Evolutionary conservation across 148 eudicot genomes (phyloP), one percentile per base, ranked within the genome.

Genomic region (Nepenthes mirabilis): DNA sequence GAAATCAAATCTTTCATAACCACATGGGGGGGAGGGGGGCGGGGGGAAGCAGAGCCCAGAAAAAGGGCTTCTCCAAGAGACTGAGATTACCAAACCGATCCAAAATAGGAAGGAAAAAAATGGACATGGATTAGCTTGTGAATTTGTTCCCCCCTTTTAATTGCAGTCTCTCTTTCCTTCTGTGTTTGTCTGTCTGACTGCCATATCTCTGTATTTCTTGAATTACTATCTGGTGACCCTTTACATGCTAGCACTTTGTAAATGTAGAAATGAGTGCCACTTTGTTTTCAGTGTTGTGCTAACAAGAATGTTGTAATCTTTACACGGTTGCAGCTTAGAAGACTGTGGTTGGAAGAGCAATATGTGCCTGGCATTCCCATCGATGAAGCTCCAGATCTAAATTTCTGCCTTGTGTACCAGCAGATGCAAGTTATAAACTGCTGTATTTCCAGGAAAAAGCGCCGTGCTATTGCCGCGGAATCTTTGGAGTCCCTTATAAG

Each of bases 401-500:
- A 86, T 71, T 88, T 70, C 36, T 93, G 98, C 63, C 86, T 93
- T 60, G 67, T 93, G 33, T 77, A 88, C 75, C 98, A 93, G 75
- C 84, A 93, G 62, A 73, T 88, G 83, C 96, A 93, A 69, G 90
- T 93, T 70, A 93, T 93, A 52, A 93, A 93, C 68, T 83, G 98
- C 61, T 91, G 96, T 69, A 67, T 91, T 74, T 91, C 98, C 61
- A 77, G 98, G 61, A 91, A 88, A 77, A 75, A 52, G 63, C 91
- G 98, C 9, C 88, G 72, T 35, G 74, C 66, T 59, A 61, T 78
- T 55, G 88, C 90, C 55, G 58, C 82, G 33, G 83, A 82, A 62
- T 70, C 86, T 55, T 66, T 91, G 67, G 94, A 88, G 37, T 76
- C 78, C 62, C 65, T 82, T 61, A 65, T 68, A 13, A 67, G 33